A percentile compares a stretch with the other conserved stretches of the same genome.
Conservation (phyloP, 148 eudicot species). For the Vaccinium darrowii region DNA sequence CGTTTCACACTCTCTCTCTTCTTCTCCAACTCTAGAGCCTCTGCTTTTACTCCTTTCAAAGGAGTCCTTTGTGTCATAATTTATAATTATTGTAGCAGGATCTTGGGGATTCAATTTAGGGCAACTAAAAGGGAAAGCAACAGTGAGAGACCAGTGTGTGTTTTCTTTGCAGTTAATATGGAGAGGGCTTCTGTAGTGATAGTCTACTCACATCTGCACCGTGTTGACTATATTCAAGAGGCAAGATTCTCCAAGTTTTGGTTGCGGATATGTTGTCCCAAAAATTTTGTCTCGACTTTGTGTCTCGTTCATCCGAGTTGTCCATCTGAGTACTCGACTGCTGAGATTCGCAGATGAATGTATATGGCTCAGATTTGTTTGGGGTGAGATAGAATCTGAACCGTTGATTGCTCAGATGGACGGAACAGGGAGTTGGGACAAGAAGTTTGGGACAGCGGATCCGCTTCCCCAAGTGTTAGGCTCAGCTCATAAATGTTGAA, state of each 20-base stretch:
- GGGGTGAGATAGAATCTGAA: too few species aligned
- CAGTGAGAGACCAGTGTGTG: not conserved
- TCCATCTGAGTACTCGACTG: too few species aligned
- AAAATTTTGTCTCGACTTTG: too few species aligned
- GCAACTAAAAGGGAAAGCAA: not conserved
- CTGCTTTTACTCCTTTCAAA: not conserved
- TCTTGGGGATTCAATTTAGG: not conserved
- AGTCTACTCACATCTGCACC: not conserved
- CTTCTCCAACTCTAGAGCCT: not conserved
- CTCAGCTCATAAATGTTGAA: too few species aligned
- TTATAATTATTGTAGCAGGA: conserved; percentile 12
- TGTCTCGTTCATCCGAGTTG: too few species aligned
- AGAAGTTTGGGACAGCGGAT: too few species aligned
- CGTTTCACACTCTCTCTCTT: not conserved
- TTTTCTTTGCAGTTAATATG: not conserved
- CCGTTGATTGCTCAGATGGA: too few species aligned
- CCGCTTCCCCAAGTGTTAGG: not conserved
- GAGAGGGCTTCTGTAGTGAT: not conserved
- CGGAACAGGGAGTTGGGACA: too few species aligned
- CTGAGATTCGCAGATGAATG: too few species aligned
- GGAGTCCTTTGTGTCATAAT: not conserved
- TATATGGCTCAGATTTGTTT: too few species aligned
- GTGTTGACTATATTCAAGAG: not conserved
- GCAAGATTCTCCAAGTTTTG: not conserved
- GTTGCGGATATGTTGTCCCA: too few species aligned